Evolutionary conservation across 805 yeast genomes (phyloP), one percentile per base, ranked within the genome.

Genomic region (Clavispora vitiphila): DNA sequence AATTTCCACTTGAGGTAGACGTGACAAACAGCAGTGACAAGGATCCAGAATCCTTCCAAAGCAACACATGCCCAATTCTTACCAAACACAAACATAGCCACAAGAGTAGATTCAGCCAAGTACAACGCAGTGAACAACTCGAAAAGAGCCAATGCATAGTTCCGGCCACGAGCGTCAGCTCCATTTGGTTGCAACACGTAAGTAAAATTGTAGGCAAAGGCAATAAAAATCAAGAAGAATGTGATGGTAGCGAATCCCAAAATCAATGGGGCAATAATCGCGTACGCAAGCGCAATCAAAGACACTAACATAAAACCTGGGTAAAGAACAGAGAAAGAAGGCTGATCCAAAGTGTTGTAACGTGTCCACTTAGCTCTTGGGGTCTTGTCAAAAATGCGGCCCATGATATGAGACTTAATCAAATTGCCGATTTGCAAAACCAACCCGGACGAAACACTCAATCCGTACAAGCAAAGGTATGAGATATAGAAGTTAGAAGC

Each of bases 301-400:
- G 81, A 78, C 66, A 89, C 69, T 47, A 88, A 72, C 50, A 89
- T 84, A 61, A 81, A 82, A 9, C 74, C 69, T 7, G 97, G 96
- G 64, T 85, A 91, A 11, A 78, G 68, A 14, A 85, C 80, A 38
- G 97, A 95, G 86, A 90, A 89, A 19, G 78, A 74, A 34, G 90
- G 85, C 32, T 76, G 71, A 10, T 80, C 74, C 52, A 91, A 69
- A 1, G 69, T 72, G 59, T 78, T 78, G 58, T 64, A 77, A 56
- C 96, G 80, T 46, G 62, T 77, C 96, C 96, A 91, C 69, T 83
- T 86, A 65, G 87, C 82, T 67, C 98, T 81, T 47, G 98, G 98
- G 5, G 98, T 88, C 40, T 76, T 74, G 61, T 89, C 96, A 46
- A 93, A 73, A 18, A 88, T 45, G 49, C 69, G 69, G 23, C 93